Conservation (phyloP, 305 asterid genomes). For the Striga hermonthica region DNA sequence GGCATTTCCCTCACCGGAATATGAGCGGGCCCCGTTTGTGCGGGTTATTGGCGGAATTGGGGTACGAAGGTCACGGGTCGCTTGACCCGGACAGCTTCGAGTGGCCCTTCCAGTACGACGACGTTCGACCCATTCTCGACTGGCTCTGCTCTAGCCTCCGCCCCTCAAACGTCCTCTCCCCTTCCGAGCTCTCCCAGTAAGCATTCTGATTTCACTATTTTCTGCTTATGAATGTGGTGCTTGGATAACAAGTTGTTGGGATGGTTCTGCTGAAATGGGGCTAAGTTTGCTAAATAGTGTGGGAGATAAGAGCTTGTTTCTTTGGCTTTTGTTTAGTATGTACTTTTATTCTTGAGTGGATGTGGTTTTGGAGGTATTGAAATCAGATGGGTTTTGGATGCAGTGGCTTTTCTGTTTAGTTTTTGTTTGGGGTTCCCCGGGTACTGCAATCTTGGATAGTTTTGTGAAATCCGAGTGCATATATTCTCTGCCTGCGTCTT, state of each 20-base stretch:
- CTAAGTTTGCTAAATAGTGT: slow-evolving; percentile 10
- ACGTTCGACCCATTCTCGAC: slow-evolving; percentile 50
- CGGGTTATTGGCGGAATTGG: slow-evolving; percentile 69
- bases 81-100: slow-evolving; percentile 91
- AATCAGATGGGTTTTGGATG: slow-evolving; percentile 21
- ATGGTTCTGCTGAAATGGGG: background rate
- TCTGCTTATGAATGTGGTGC: background rate
- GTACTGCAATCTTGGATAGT: background rate
- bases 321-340: background rate
- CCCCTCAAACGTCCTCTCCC: slow-evolving; percentile 86
- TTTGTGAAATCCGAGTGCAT: background rate
- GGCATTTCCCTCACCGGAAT: slow-evolving; percentile 27
- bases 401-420: slow-evolving; percentile 7
- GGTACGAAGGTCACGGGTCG: slow-evolving; percentile 63
- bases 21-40: slow-evolving; percentile 75
- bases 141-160: slow-evolving; percentile 98
- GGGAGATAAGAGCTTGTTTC: background rate
- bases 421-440: slow-evolving; percentile 9
- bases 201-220: slow-evolving; percentile 26
- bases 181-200: slow-evolving; percentile 81
- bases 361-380: slow-evolving; percentile 10
- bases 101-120: slow-evolving; percentile 82
- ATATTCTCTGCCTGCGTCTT: background rate
- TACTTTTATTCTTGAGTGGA: slow-evolving; percentile 18
- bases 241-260: background rate